Evolutionary conservation across 2,329 filamentous ascomycete genomes (phyloP), one percentile per base, ranked within the genome.

Genomic region (Colletotrichum phormii): DNA sequence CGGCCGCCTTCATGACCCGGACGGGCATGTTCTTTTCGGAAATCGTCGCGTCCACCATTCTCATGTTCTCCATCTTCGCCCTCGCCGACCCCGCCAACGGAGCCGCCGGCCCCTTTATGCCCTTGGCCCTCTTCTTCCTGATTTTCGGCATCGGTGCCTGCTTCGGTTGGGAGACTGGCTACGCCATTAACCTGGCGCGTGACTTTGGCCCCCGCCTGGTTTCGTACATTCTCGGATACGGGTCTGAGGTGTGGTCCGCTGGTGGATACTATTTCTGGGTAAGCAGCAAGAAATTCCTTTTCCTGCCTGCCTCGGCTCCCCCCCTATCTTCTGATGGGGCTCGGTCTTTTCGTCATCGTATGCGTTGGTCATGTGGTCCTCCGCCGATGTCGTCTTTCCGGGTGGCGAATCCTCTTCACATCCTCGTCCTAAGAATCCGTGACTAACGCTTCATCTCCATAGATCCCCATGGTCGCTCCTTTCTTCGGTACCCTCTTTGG

Each of bases 131-230:
- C 6, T 93, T 94, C 82, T 94, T 94, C 81, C 84, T 94, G 60
- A 90, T 94, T 74, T 94, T 94, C 78, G 92, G 92, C 8, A 90
- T 94, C 26, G 92, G 92, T 22, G 90, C 91, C 37, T 92, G 91
- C 78, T 94, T 93, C 77, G 93, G 93, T 7, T 94, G 91, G 91
- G 89, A 94, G 80, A 95, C 92, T 1, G 92, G 93, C 49, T 95
- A 93, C 81, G 92, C 92, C 18, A 93, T 94, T 75, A 94, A 94
- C 77, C 81, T 93, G 54, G 92, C 92, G 46, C 87, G 93, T 80
- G 93, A 95, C 75, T 93, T 94, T 78, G 91, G 91, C 0, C 92
- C 92, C 11, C 85, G 92, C 12, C 80, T 94, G 55, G 89, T 93
- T 74, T 89, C 89, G 1, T 93, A 90, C 78, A 88, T 91, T 78